These are phyloP conservation scores for Handroanthus guayacan DNA, from an alignment of 257 asterid genomes.

Conservation along the genomic window DNA sequence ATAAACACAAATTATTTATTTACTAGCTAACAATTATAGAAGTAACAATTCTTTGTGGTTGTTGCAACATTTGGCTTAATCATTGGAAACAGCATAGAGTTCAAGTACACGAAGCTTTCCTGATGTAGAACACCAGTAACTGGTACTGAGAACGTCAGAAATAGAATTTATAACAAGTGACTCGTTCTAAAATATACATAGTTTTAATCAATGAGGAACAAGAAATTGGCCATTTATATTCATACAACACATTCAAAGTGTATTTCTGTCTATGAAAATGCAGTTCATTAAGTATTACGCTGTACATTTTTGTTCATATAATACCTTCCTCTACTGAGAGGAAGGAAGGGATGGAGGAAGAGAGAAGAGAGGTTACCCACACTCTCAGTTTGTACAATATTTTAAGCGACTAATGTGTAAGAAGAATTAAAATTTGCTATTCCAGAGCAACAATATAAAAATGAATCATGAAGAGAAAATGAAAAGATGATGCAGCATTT, in stretches of 20 bases:
- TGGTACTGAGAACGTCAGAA: background rate
- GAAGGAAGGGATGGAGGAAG: too few relatives aligned
- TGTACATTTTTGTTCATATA: too few relatives aligned
- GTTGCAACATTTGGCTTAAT: background rate
- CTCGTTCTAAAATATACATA: background rate
- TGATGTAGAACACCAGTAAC: background rate
- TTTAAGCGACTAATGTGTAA: background rate
- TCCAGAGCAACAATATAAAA: background rate
- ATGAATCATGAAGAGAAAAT: background rate
- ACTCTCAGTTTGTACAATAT: background rate
- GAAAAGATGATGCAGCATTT: background rate
- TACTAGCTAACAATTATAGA: background rate
- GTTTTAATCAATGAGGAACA: background rate
- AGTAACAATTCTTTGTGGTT: background rate
- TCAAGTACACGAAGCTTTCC: background rate
- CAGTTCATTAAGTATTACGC: background rate
- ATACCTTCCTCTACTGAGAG: too few relatives aligned
- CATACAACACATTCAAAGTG: background rate
- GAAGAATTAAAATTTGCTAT: background rate
- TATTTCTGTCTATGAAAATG: background rate
- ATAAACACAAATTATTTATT: conserved; percentile 20
- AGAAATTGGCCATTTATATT: background rate
- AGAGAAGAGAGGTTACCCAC: background rate
- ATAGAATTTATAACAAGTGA: background rate
- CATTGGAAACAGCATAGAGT: background rate